Base-by-base conservation (phyloP, 345 rosid genomes). In the Punica granatum region DNA sequence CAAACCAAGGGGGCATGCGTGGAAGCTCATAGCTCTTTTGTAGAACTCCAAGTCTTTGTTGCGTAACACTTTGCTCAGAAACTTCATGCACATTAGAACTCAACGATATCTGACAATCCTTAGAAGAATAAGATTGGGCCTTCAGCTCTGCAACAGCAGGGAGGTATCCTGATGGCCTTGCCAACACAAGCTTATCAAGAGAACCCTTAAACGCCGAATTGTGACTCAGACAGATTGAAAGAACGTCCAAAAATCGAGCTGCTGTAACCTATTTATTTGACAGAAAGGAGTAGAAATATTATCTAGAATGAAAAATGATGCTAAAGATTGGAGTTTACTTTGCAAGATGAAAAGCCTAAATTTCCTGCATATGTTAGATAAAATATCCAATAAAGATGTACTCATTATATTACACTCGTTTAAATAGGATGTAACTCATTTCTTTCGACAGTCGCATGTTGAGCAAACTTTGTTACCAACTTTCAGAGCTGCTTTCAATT, bases 1-100 rank as follows among this genome's bases (percentile, higher is more conserved):
- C 78, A 77, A 93, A 86, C 97, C 95, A 93, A 62, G 98, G 96
- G 31, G 97, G 98, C 78, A 84, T 82, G 64, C 75, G 78, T 39
- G 98, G 97, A 73, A 93, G 74, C 68, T 79, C 72, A 69, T 72
- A 85, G 60, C 75, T 72, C 70, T 73, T 75, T 68, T 76, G 75
- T 67, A 72, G 25, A 63, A 65, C 44, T 68, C 71, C 84, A 61
- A 36, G 71, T 4, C 69, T 79, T 67, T 44, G 73, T 49, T 63
- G 70, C 34, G 68, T 72, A 73, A 66, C 48, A 34, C 48, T 68
- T 46, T 60, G 69, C 69, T 76, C 75, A 26, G 79, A 63, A 73
- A 69, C 64, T 68, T 75, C 79, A 65, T 84, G 70, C 68, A 77
- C 80, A 72, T 67, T 69, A 67, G 64, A 68, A 72, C 68, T 74